Evolutionary conservation across 2,329 filamentous ascomycete genomes (phyloP), one percentile per base, ranked within the genome.

Genomic region (Pezicula rhizophila): DNA sequence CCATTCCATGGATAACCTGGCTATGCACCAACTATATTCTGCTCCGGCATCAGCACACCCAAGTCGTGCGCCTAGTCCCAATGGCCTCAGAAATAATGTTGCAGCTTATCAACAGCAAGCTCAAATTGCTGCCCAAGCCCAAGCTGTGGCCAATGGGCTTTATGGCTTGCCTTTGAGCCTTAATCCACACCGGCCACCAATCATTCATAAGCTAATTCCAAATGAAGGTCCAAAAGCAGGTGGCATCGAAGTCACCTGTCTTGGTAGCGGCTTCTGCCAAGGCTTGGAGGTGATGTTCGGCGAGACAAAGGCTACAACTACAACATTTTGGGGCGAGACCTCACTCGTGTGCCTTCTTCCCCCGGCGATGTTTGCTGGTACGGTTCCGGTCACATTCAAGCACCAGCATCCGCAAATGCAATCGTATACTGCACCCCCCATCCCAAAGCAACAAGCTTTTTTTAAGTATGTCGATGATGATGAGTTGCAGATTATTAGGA

Each of bases 231-330:
- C 90, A 6, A 87, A 84, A 50, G 81, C 80, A 33, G 90, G 90
- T 51, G 90, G 90, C 38, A 90, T 89, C 46, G 90, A 96, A 65
- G 89, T 96, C 3, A 92, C 88, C 0, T 79, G 93, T 48, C 73
- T 95, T 8, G 90, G 91, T 15, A 87, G 83, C 55, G 82, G 84
- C 12, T 95, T 96, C 64, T 84, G 82, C 55, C 84, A 86, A 67
- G 82, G 82, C 1, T 76, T 95, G 53, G 87, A 91, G 53, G 87
- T 96, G 47, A 86, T 90, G 67, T 96, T 96, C 65, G 91, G 91
- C 17, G 80, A 85, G 52, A 74, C 72, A 14, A 70, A 78, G 42
- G 81, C 82, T 15, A 81, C 78, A 0, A 79, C 78, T 1, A 83
- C 80, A 2, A 82, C 79, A 5, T 85, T 75, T 58, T 84, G 79